Percentiles rank a stretch among this genome's conserved stretches.
Conservation (phyloP, 1,139 yeast genomes). For the Blastobotrys arbuscula region DNA sequence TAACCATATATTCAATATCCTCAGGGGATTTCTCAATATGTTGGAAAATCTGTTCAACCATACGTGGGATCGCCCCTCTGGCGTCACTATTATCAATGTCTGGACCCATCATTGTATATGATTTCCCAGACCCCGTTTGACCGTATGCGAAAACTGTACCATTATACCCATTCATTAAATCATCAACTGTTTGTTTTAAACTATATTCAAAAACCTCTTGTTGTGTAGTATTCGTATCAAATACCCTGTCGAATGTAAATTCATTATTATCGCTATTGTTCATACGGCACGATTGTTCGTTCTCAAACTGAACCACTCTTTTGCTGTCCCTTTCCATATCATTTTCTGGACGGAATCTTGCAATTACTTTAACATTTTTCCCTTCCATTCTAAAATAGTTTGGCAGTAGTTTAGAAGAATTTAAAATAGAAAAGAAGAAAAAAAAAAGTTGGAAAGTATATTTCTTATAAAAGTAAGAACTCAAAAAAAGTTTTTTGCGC, state of each 20-base stretch:
- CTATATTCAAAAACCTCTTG: constrained; percentile 58
- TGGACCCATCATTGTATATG: constrained; percentile 79
- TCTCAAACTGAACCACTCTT: constrained; percentile 11
- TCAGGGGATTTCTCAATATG: constrained; percentile 45
- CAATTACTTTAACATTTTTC: constrained; percentile 54
- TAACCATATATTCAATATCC: constrained; percentile 59
- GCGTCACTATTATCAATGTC: constrained; percentile 36
- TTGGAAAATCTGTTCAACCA: constrained; percentile 60
- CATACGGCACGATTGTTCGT: constrained; percentile 21
- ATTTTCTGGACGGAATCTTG: constrained; percentile 54
- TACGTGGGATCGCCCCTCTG: constrained; percentile 69
- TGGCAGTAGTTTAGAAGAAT: no score
- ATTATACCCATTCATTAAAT: constrained; percentile 71
- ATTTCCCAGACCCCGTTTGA: constrained; percentile 84
- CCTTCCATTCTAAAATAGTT: constrained; percentile 3
- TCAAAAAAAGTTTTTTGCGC: not conserved
- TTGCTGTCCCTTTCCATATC: constrained; percentile 16
- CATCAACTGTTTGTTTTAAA: constrained; percentile 55
- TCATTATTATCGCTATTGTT: constrained; percentile 28
- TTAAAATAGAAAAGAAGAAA: no score
- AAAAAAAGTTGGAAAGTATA: no score
- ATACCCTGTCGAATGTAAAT: constrained; percentile 66
- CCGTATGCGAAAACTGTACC: constrained; percentile 87
- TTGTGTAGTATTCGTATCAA: constrained; percentile 48
- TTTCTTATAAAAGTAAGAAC: not conserved